Evolutionary conservation across 164 flowering plant species (phyloP).

Genomic region (Chimonanthus praecox): DNA sequence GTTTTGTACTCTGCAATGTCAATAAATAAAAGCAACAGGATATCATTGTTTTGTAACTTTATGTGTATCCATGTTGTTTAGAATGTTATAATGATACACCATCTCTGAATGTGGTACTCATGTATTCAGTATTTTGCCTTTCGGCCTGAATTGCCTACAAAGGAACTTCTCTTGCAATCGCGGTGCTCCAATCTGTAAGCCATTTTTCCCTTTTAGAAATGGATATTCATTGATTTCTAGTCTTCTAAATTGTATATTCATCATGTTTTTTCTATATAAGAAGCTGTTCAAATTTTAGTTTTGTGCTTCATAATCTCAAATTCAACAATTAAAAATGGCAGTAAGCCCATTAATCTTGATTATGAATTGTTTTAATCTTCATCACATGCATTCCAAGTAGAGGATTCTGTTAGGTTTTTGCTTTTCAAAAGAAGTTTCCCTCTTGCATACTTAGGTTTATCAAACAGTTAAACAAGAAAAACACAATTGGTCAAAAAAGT

Average conservation of each 20-base stretch:
- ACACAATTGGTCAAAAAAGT: too few relatives aligned
- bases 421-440: not conserved
- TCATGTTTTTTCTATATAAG: too few relatives aligned
- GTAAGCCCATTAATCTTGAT: not conserved
- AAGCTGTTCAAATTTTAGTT: too few relatives aligned
- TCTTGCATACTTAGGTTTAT: not conserved
- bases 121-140: constrained; percentile 36
- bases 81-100: not conserved
- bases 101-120: not conserved
- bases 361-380: not conserved
- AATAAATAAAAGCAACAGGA: not conserved
- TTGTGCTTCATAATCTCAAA: not conserved
- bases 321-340: not conserved
- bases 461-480: not conserved
- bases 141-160: constrained; percentile 66
- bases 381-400: not conserved
- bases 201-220: not conserved
- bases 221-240: not conserved
- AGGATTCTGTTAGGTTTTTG: not conserved
- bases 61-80: not conserved
- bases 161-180: constrained; percentile 58
- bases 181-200: constrained; percentile 52
- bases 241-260: not conserved
- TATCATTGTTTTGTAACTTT: not conserved
- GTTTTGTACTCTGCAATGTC: not conserved